Conservation (phyloP, 1,284 basidiomycete species). For the Fomes fomentarius region DNA sequence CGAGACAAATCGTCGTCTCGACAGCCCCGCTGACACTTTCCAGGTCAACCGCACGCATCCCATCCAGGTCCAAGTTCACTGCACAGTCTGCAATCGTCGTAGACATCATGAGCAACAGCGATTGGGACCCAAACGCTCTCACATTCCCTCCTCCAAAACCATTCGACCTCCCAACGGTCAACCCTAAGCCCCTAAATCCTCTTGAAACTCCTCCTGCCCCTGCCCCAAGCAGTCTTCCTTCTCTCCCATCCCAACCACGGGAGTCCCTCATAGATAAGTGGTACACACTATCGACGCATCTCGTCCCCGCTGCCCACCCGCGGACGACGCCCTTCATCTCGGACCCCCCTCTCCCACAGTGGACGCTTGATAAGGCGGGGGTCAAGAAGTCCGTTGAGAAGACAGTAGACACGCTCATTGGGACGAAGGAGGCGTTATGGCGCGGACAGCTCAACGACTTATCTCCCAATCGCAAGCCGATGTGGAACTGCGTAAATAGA, state of each 20-base stretch:
- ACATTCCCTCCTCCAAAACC: constrained; percentile 20
- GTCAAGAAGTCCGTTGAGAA: constrained; percentile 32
- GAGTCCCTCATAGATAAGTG: constrained; percentile 25
- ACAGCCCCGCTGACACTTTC: not conserved
- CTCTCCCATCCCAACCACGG: constrained; percentile 32
- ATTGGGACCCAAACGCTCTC: not conserved
- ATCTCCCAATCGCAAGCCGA: constrained; percentile 19
- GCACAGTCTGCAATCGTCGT: too few species aligned
- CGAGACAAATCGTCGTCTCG: not conserved
- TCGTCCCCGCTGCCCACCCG: constrained; percentile 75
- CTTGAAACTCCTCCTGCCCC: not conserved
- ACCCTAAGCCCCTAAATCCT: constrained; percentile 11
- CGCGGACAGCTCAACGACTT: constrained; percentile 25
- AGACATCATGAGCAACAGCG: not conserved
- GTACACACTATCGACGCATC: constrained; percentile 62
- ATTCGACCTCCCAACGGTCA: constrained; percentile 12
- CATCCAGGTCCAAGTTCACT: not conserved
- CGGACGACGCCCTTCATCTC: constrained; percentile 53
- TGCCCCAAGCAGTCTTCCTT: constrained; percentile 6
- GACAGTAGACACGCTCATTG: constrained; percentile 23
- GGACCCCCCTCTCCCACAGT: constrained; percentile 35
- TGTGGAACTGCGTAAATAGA: constrained; percentile 39
- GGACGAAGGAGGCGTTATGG: constrained; percentile 28
- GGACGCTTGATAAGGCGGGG: constrained; percentile 36
- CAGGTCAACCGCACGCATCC: not conserved